Evolutionary conservation across 208 protist species (phyloP).

Genomic region (Herpetomonas tarakana): DNA sequence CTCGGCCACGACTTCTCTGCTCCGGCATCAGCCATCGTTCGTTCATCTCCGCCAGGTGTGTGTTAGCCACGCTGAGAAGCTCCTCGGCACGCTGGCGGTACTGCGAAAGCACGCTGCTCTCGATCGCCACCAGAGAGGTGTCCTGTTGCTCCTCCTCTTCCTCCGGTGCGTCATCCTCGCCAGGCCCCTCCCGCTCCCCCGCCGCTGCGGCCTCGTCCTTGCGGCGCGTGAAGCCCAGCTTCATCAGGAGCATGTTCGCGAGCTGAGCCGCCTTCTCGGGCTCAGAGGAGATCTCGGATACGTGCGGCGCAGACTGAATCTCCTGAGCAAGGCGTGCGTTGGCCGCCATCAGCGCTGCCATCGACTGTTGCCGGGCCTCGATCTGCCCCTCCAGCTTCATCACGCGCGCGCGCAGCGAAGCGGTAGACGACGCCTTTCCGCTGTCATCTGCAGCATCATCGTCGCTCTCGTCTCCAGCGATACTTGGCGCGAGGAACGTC

Average conservation of each 20-base stretch:
- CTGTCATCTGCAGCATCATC: background rate
- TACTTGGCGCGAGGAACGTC: background rate
- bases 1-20: background rate
- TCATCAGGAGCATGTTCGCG: conserved; percentile 9
- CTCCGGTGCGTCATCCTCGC: background rate
- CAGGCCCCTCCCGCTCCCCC: background rate
- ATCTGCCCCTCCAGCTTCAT: conserved; percentile 20
- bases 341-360: conserved; percentile 39
- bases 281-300: conserved; percentile 3
- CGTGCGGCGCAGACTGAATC: conserved; percentile 18
- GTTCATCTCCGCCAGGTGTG: background rate
- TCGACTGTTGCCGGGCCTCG: conserved; percentile 25
- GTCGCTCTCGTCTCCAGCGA: background rate
- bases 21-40: background rate
- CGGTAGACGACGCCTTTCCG: no score
- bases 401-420: conserved; percentile 12
- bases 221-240: conserved; percentile 3
- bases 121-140: conserved; percentile 4
- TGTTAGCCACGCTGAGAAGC: conserved; percentile 1
- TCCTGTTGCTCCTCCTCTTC: conserved; percentile 3
- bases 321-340: conserved; percentile 54
- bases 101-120: conserved; percentile 1
- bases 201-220: background rate
- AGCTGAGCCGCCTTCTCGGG: conserved; percentile 12
- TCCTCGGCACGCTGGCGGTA: conserved; percentile 4